These are phyloP conservation scores for Suhomyces atakaporum DNA, from an alignment of 1,139 yeast genomes.

Conservation along the genomic window DNA sequence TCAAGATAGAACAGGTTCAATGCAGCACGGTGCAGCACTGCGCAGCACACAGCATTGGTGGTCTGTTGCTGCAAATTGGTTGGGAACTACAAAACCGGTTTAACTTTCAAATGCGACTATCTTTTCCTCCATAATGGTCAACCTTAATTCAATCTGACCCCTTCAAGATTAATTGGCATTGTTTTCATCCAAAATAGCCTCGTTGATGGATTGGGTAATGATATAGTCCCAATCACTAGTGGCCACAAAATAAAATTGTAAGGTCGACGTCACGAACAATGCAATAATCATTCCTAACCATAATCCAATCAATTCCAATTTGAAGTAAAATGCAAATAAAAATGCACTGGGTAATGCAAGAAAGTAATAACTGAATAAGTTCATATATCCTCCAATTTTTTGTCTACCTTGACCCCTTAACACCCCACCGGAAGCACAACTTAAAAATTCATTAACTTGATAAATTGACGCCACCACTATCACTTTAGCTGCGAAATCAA, in stretches of 20 bases:
- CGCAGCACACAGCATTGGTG: too few relatives aligned
- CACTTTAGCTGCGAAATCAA: constrained; percentile 51
- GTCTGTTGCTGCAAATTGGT: too few relatives aligned
- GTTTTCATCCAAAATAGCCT: constrained; percentile 42
- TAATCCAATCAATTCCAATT: constrained; percentile 52
- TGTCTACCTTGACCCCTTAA: constrained; percentile 72
- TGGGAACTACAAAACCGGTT: too few relatives aligned
- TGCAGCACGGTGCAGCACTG: too few relatives aligned
- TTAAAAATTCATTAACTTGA: constrained; percentile 57
- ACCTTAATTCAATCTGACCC: too few relatives aligned
- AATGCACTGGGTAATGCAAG: constrained; percentile 63
- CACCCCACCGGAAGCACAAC: constrained; percentile 60
- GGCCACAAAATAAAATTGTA: constrained; percentile 48
- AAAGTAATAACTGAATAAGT: constrained; percentile 56
- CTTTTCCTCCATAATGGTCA: too few relatives aligned
- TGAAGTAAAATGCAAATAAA: constrained; percentile 49
- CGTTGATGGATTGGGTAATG: constrained; percentile 44
- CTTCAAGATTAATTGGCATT: constrained; percentile 18
- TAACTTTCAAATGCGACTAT: too few relatives aligned
- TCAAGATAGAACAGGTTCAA: too few relatives aligned
- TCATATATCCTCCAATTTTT: constrained; percentile 61
- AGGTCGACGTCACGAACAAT: constrained; percentile 45
- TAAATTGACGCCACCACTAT: constrained; percentile 58
- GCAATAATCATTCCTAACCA: constrained; percentile 68
- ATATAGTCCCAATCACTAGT: constrained; percentile 60